These are phyloP conservation scores for Cryptococcus sp. DNA, from an alignment of 1,284 basidiomycete species.

Conservation along the genomic window DNA sequence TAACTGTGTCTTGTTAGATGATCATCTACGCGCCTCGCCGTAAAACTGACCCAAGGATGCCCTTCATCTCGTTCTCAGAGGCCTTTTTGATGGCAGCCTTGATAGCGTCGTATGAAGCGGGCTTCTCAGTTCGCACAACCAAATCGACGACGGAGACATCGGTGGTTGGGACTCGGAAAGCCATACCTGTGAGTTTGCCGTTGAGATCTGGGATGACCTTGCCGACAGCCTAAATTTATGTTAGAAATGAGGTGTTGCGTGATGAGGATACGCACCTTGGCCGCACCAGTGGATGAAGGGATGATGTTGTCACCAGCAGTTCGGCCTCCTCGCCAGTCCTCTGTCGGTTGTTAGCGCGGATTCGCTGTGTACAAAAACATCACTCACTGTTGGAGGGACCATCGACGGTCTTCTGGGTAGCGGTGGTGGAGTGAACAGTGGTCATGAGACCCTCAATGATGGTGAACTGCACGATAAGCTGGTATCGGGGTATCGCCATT, in stretches of 20 bases:
- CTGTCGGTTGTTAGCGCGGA: conserved; percentile 11
- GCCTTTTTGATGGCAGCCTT: conserved; percentile 82
- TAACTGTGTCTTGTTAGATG: conserved; percentile 51
- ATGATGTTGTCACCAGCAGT: conserved; percentile 98
- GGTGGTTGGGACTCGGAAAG: conserved; percentile 96
- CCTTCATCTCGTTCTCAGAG: conserved; percentile 65
- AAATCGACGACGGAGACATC: conserved; percentile 99
- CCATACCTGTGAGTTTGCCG: conserved; percentile 91
- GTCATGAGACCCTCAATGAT: conserved; percentile 98
- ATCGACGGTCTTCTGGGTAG: conserved; percentile 99
- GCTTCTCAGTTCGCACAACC: conserved; percentile 87
- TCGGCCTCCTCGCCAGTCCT: conserved; percentile 79
- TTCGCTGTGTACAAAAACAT: neutral
- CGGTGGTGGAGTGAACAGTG: conserved; percentile 94
- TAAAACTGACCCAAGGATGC: conserved; percentile 62
- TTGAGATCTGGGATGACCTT: conserved; percentile 97
- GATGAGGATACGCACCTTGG: conserved; percentile 57
- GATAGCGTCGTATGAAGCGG: conserved; percentile 83
- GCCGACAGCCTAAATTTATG: conserved; percentile 66
- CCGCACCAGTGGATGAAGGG: conserved; percentile 97
- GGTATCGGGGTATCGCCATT: too few species aligned
- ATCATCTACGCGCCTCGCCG: too few species aligned
- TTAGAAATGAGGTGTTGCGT: neutral
- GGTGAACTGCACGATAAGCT: conserved; percentile 54
- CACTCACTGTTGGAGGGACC: conserved; percentile 78